These are phyloP conservation scores for Sporisorium sorghi DNA, from an alignment of 1,284 basidiomycete species.

Conservation along the genomic window DNA sequence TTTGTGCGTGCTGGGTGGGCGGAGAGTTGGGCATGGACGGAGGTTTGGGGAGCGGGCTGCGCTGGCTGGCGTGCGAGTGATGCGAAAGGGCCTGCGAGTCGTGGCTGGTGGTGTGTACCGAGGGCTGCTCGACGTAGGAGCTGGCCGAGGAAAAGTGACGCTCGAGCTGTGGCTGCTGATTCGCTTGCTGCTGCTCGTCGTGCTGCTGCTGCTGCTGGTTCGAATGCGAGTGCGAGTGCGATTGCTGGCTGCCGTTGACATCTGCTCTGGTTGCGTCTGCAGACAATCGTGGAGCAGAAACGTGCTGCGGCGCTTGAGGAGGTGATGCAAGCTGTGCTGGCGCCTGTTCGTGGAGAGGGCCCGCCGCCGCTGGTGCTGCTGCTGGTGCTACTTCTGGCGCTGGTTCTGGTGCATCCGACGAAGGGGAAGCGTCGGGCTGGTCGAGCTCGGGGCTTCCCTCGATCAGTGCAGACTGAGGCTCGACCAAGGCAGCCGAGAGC, in stretches of 20 bases:
- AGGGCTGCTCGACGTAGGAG: slow-evolving; percentile 40
- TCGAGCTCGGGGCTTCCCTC: slow-evolving; percentile 20
- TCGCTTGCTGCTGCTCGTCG: neutral
- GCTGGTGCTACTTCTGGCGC: neutral
- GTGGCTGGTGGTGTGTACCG: slow-evolving; percentile 14
- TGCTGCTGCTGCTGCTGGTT: slow-evolving; percentile 8
- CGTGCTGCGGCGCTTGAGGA: slow-evolving; percentile 3
- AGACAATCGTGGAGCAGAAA: neutral
- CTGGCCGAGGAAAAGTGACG: slow-evolving; percentile 50
- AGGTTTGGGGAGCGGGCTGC: slow-evolving; percentile 37
- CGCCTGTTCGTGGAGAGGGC: slow-evolving; percentile 4
- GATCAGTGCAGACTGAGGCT: slow-evolving; percentile 47
- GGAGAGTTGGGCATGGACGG: slow-evolving; percentile 28
- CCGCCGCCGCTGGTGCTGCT: neutral
- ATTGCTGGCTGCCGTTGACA: neutral
- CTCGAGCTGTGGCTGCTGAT: slow-evolving; percentile 28
- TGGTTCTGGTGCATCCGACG: neutral
- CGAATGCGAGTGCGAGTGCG: slow-evolving; percentile 1
- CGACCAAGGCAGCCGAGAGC: slow-evolving; percentile 28
- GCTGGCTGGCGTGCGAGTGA: slow-evolving; percentile 27
- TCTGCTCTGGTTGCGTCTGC: slow-evolving; percentile 1
- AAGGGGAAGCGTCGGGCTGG: slow-evolving; percentile 3
- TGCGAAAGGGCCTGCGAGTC: slow-evolving; percentile 28
- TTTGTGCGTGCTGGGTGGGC: slow-evolving; percentile 2
- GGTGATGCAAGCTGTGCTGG: slow-evolving; percentile 3